These are phyloP conservation scores for Striga hermonthica DNA, from an alignment of 305 asterid genomes.

Conservation along the genomic window DNA sequence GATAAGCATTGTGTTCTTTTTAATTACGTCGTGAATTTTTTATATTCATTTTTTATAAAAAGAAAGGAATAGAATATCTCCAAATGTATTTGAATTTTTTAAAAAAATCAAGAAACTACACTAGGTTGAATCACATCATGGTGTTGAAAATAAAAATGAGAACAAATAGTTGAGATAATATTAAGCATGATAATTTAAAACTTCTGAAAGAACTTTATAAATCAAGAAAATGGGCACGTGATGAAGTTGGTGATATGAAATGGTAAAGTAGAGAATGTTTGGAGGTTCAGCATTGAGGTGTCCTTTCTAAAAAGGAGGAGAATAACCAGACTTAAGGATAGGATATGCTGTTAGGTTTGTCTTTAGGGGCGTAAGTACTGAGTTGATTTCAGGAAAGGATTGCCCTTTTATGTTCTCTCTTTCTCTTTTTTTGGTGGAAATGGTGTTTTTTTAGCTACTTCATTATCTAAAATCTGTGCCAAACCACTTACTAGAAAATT, in stretches of 20 bases:
- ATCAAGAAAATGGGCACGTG: neutral
- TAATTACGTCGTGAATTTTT: no score
- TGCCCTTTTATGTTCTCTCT: neutral
- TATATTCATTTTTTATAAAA: no score
- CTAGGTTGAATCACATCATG: no score
- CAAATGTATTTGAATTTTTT: no score
- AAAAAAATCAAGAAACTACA: no score
- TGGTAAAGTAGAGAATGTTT: neutral
- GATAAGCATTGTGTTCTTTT: no score
- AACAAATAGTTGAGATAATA: no score
- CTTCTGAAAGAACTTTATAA: no score
- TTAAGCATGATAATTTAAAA: no score
- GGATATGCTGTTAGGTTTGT: slow-evolving; percentile 1
- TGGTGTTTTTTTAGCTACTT: slow-evolving; percentile 17
- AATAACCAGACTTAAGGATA: neutral
- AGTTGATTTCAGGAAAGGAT: neutral
- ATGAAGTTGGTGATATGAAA: neutral
- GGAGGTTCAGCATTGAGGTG: neutral
- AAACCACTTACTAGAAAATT: slow-evolving; percentile 11
- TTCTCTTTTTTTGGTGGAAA: neutral
- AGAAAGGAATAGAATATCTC: no score
- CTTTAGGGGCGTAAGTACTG: slow-evolving; percentile 13
- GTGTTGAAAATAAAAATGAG: no score
- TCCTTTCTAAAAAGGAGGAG: neutral
- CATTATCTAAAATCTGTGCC: slow-evolving; percentile 21